phyloP scores from a whole-genome alignment of 139 green algal species.

The Zygnema circumcarinatum region DNA sequence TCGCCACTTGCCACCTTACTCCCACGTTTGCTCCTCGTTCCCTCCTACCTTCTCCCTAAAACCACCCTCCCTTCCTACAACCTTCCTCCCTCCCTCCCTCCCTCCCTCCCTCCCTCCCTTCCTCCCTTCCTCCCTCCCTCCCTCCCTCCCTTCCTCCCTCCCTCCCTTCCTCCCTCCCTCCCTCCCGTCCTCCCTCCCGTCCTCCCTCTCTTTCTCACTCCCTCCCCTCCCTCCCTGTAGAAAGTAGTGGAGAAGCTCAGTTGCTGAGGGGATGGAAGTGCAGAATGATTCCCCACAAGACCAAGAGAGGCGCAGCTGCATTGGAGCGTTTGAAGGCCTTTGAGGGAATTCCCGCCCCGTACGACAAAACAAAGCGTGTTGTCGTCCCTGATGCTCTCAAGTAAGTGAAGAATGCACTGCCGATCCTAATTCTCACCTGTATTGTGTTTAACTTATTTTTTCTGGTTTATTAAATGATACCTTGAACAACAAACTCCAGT shows the following conservation, averaged over 20 bases:
- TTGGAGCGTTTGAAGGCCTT: conserved; percentile 95
- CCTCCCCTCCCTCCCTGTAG: too few species aligned
- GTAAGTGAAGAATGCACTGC: conserved; percentile 41
- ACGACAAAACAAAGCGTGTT: conserved; percentile 92
- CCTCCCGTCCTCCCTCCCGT: background rate
- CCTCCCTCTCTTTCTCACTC: background rate
- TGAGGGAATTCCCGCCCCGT: conserved; percentile 91
- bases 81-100: too few species aligned
- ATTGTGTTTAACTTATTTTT: background rate
- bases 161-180: background rate
- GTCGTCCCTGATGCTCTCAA: conserved; percentile 98
- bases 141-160: background rate
- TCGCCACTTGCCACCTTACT: too few species aligned
- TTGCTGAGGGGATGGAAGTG: too few species aligned
- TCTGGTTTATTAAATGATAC: background rate
- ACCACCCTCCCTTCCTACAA: too few species aligned
- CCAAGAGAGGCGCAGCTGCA: conserved; percentile 85
- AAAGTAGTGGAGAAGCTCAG: too few species aligned
- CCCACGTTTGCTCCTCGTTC: too few species aligned
- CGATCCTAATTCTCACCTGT: background rate
- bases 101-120: background rate
- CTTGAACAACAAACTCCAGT: background rate
- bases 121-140: background rate
- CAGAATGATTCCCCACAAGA: conserved; percentile 99
- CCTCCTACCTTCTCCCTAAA: too few species aligned